A percentile compares a stretch with the other conserved stretches of the same genome.
phyloP scores from a whole-genome alignment of 108 stramenopile genomes.

The Licmophora abbreviata region DNA sequence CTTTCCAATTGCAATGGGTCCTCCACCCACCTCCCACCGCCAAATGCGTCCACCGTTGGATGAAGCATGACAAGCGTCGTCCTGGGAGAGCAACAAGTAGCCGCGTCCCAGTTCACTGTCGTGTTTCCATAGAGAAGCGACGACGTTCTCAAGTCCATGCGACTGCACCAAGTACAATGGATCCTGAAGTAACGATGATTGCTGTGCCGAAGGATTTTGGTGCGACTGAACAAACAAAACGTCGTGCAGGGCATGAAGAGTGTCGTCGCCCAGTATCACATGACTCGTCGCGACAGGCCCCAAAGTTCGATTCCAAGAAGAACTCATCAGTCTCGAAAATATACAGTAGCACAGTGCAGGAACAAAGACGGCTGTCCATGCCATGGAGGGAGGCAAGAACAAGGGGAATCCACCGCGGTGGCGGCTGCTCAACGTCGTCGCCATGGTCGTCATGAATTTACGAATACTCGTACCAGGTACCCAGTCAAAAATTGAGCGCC shows the following conservation, averaged over 20 bases:
- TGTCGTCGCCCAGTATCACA: too few relatives aligned
- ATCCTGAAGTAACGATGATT: background rate
- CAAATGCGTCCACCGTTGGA: constrained; percentile 47
- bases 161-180: background rate
- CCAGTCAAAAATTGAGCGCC: too few relatives aligned
- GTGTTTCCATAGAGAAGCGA: constrained; percentile 46
- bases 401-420: too few relatives aligned
- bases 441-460: too few relatives aligned
- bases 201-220: background rate
- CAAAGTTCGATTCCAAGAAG: background rate
- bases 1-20: constrained; percentile 71
- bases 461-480: too few relatives aligned
- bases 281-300: background rate
- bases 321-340: constrained; percentile 12
- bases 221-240: background rate
- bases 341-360: constrained; percentile 28
- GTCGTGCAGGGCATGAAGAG: background rate
- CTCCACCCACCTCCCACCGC: constrained; percentile 75
- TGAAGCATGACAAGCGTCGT: too few relatives aligned
- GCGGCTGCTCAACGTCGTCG: too few relatives aligned
- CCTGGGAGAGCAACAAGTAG: constrained; percentile 44
- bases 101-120: constrained; percentile 64
- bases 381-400: constrained; percentile 7
- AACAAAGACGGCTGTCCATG: constrained; percentile 29
- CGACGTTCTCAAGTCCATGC: background rate